Evolutionary conservation across 1,284 basidiomycete species (phyloP).

Genomic region (Cerrena zonata): DNA sequence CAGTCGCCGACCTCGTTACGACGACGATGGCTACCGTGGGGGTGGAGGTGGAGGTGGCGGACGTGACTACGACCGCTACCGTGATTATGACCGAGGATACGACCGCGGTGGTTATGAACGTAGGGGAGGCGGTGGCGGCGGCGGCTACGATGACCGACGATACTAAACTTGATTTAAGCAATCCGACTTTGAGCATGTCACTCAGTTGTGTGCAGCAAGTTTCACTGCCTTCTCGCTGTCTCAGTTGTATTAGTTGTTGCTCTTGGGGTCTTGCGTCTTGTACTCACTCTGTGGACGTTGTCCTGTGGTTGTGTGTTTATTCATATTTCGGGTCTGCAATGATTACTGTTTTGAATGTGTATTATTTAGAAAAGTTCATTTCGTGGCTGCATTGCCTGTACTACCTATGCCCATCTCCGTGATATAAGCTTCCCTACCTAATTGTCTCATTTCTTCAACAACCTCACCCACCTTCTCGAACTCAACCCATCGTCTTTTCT

Average conservation of each 20-base stretch:
- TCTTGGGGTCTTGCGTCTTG: not conserved
- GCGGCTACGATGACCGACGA: constrained; percentile 44
- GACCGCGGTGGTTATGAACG: constrained; percentile 27
- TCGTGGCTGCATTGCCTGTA: constrained; percentile 11
- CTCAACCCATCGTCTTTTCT: constrained; percentile 41
- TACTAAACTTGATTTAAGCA: constrained; percentile 18
- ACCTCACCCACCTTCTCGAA: constrained; percentile 67
- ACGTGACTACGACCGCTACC: constrained; percentile 31
- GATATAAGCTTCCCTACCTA: constrained; percentile 52
- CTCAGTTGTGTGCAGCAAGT: not conserved
- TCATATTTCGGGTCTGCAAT: not conserved
- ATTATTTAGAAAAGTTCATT: not conserved
- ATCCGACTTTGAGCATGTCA: not conserved
- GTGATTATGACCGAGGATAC: constrained; percentile 28
- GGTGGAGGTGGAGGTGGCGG: too few species aligned
- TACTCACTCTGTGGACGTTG: not conserved
- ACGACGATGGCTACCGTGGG: constrained; percentile 41
- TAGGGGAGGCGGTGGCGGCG: constrained; percentile 25
- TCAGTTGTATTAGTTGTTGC: not conserved
- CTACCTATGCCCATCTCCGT: constrained; percentile 64
- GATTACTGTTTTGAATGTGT: not conserved
- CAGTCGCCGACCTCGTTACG: constrained; percentile 28
- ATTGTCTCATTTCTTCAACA: constrained; percentile 55
- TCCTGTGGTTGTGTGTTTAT: not conserved
- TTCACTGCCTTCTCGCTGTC: not conserved